Base-by-base conservation (phyloP, 495 filamentous ascomycete species). In the Hypomontagnella submonticulosa region DNA sequence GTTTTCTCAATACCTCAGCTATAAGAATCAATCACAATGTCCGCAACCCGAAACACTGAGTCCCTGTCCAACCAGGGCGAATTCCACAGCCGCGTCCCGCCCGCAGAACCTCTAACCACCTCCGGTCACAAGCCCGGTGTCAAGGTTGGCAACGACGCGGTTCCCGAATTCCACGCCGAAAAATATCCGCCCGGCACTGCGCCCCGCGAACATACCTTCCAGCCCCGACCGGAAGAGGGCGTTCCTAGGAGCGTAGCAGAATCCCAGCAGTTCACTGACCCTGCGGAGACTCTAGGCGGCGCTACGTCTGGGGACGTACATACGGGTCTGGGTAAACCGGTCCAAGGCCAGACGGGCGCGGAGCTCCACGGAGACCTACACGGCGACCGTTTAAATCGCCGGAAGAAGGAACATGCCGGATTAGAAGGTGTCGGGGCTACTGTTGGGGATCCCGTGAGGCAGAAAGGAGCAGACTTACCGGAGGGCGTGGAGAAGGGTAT, bases 81-180 rank as follows among this genome's bases (percentile, higher is more conserved):
- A 69, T 90, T 90, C 74, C 74, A 78, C 66, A 77, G 81, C 11
- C 75, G 74, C 30, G 77, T 85, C 7, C 76, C 78, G 1, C 79
- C 77, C n/a, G 70, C 83, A 7, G 77, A 83, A 33, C 87, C 87
- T 5, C 53, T 83, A 18, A 80, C 77, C 4, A 84, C 77, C 20
- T 75, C 79, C 40, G 85, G 88, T 3, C 90, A 93, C 73, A 78
- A 89, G 73, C 84, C 82, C 13, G 91, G 91, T 63, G 73, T 79
- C 34, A 79, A 84, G 57, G 80, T 84, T 48, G 86, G 85, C 56
- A 79, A 79, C 53, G 88, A 93, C 66, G 72, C 78, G 63, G 77
- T 73, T 34, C 85, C 86, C 42, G 89, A 89, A 67, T 92, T 89
- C 80, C 76, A 78, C 63, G 82, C 84, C 33, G 54, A 92, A 72